Evolutionary conservation across 441 rosid species (phyloP), one percentile per base, ranked within the genome.

Genomic region (Oxalis stricta): DNA sequence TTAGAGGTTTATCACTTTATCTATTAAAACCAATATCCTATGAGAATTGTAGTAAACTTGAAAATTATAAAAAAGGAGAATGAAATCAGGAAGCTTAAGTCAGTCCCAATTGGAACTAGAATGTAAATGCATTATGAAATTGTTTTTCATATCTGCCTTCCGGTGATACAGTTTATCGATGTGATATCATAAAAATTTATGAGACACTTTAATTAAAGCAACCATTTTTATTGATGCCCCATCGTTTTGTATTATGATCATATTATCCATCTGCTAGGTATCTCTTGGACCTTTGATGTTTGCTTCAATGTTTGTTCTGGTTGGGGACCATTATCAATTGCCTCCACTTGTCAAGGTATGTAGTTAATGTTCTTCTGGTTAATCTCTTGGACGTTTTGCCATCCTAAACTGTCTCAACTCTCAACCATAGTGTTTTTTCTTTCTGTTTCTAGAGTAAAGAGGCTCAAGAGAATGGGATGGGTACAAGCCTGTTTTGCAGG

Each of bases 301-400:
- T 63, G 72, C 94, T 38, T 79, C 94, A 41, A 69, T 52, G 53
- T 92, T 87, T 69, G 95, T 92, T 51, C 94, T 92, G 47, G 99
- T 92, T 49, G 99, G 99, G 44, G 99, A 92, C 66, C 96, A 92
- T 67, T 92, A 92, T 68, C 99, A 86, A 58, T 62, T 92, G 61
- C 95, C 99, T 47, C 99, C 99, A 33, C 73, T 92, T 52, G 92
- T 92, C 57, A 87, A 87, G 79, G 99, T 82, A 62, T 53, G 11
- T 28, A 47, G 9, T 26, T 26, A 6, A 6, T 26, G 31, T 26
- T 24, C 35, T 13, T 15, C 28, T 33, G 17, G 21, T 43, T 44
- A 19, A n/a, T 23, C 53, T 52, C 38, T 56, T 28, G 10, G 48
- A 18, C 38, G n/a, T n/a, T n/a, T n/a, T n/a, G n/a, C n/a, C n/a